phyloP scores from a whole-genome alignment of 2,329 filamentous ascomycete genomes.

The Cucurbitaria berberidis region DNA sequence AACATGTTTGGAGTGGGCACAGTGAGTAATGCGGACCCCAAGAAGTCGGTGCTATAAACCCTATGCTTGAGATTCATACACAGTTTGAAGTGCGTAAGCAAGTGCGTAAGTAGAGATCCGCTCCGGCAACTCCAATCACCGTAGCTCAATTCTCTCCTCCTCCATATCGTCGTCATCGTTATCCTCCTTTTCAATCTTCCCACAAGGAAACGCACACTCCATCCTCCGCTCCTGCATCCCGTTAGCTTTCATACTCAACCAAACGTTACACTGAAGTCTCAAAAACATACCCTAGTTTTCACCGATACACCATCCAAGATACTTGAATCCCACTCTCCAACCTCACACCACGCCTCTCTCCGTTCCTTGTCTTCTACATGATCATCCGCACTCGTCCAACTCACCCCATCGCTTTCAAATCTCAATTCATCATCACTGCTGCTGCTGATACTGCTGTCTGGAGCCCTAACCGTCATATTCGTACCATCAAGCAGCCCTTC shows the following conservation, averaged over 20 bases:
- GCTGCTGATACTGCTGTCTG: background rate
- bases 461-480: conserved; percentile 12
- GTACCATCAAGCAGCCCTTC: conserved; percentile 16
- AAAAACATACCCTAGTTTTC: conserved; percentile 14
- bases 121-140: background rate
- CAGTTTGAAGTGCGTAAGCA: too few relatives aligned
- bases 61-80: too few relatives aligned
- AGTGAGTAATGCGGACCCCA: background rate
- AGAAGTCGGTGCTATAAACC: too few relatives aligned
- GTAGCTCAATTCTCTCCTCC: conserved; percentile 11
- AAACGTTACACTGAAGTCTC: background rate
- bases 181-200: conserved; percentile 6
- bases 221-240: conserved; percentile 14
- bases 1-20: background rate
- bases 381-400: conserved; percentile 11
- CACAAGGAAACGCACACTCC: conserved; percentile 21
- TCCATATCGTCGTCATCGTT: conserved; percentile 7
- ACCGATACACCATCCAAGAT: too few relatives aligned
- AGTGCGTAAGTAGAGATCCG: too few relatives aligned
- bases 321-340: conserved; percentile 7
- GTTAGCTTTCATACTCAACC: conserved; percentile 2
- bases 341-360: conserved; percentile 10
- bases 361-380: too few relatives aligned
- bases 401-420: conserved; percentile 10
- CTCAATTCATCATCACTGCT: conserved; percentile 10